Base-by-base conservation (phyloP, 768 basidiomycete species). In the Boletus tylopilopsis region DNA sequence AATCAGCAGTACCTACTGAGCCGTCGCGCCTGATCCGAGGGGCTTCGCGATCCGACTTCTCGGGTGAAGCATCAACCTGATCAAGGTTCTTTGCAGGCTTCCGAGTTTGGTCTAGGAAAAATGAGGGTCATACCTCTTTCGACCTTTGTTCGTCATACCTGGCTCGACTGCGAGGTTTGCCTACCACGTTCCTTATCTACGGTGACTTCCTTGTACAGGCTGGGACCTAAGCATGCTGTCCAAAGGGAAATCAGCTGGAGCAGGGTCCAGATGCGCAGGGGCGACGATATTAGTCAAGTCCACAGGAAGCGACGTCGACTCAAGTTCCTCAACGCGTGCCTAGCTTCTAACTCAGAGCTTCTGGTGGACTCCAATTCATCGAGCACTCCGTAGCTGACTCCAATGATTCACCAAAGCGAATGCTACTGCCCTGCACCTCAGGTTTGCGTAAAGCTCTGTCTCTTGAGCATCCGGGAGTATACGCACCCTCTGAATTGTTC, bases 1-100 rank as follows among this genome's bases (percentile, higher is more conserved):
- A 60, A 58, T 34, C 22, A 23, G 32, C 39, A 38, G 6, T 27
- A 44, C 38, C 38, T 22, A 25, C 36, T 24, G 44, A 38, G 21
- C 25, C 34, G 15, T 25, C 19, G 45, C 30, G 15, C 40, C 13
- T 53, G 62, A 61, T 62, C 55, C 62, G 55, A 62, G 62, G n/a
- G 51, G 49, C 24, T 51, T 45, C 49, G 47, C 30, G 22, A 4
- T 42, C 44, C 41, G 36, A 49, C 50, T 27, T 60, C 47, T 48
- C 32, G 47, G 43, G 35, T 27, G 8, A 19, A 32, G 39, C 27
- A n/a, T n/a, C n/a, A n/a, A n/a, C n/a, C n/a, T 9, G 23, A 57
- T 43, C 51, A 34, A 35, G 13, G 32, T 48, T 48, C 37, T n/a
- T 29, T 41, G 22, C n/a, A 36, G 33, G 33, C 24, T 37, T 27